Conservation (phyloP, 2,329 filamentous ascomycete species). For the Teratosphaeria destructans region DNA sequence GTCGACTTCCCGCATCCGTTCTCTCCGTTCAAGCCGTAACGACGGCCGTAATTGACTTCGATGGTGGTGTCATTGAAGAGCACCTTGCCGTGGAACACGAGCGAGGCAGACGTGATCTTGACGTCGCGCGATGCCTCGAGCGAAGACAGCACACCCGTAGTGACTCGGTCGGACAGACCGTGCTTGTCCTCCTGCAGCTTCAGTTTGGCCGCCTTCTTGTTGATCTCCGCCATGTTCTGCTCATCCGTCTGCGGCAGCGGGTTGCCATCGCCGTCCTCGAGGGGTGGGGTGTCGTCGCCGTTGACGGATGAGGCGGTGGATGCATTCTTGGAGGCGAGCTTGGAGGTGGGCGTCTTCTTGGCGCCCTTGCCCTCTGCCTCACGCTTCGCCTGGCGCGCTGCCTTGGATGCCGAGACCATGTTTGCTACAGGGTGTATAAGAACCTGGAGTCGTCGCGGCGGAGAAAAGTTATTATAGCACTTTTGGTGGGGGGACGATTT, state of each 20-base stretch:
- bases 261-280: slow-evolving; percentile 52
- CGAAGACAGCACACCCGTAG: slow-evolving; percentile 89
- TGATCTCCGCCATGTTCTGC: slow-evolving; percentile 45
- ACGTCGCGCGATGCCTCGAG: slow-evolving; percentile 79
- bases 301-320: slow-evolving; percentile 57
- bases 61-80: slow-evolving; percentile 88
- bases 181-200: slow-evolving; percentile 91
- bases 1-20: slow-evolving; percentile 99
- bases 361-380: slow-evolving; percentile 60
- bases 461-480: not conserved
- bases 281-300: slow-evolving; percentile 54
- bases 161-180: slow-evolving; percentile 93
- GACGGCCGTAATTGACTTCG: slow-evolving; percentile 83
- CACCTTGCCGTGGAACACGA: slow-evolving; percentile 97
- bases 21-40: slow-evolving; percentile 92
- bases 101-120: slow-evolving; percentile 86
- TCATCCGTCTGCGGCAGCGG: slow-evolving; percentile 46
- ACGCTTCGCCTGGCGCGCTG: slow-evolving; percentile 56
- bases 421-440: slow-evolving; percentile 13
- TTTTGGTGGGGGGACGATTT: not conserved
- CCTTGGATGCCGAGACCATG: slow-evolving; percentile 61
- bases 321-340: slow-evolving; percentile 55
- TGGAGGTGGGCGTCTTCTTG: slow-evolving; percentile 65
- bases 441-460: not conserved
- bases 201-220: slow-evolving; percentile 75